Percentiles rank a stretch among this genome's conserved stretches.
Evolutionary conservation across 1,139 yeast genomes (phyloP).

Genomic region (Kurtzmaniella quercitrusa): DNA sequence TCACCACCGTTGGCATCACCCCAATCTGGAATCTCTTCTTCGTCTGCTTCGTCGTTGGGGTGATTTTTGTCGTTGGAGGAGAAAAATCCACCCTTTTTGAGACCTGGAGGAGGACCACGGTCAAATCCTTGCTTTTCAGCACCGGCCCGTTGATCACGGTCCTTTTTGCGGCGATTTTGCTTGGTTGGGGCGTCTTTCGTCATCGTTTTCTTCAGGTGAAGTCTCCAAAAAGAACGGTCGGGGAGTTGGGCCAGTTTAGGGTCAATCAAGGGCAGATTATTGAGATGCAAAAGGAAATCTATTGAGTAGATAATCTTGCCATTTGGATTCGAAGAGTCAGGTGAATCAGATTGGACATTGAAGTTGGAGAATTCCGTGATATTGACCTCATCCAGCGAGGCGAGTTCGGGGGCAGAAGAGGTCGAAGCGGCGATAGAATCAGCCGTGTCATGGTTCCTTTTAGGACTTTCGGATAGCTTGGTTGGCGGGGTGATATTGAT

Average conservation of each 20-base stretch:
- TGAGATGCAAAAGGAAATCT: slow-evolving; percentile 31
- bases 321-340: not conserved
- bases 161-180: slow-evolving; percentile 9
- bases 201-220: not conserved
- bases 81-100: not conserved
- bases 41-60: slow-evolving; percentile 36
- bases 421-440: not conserved
- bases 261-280: slow-evolving; percentile 31
- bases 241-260: slow-evolving; percentile 33
- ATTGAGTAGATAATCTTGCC: slow-evolving; percentile 24
- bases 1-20: slow-evolving; percentile 31
- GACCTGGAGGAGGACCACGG: slow-evolving; percentile 14
- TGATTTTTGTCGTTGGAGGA: slow-evolving; percentile 1
- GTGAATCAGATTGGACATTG: slow-evolving; percentile 15
- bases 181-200: slow-evolving; percentile 3
- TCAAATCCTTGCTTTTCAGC: slow-evolving; percentile 28
- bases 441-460: not conserved
- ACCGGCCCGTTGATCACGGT: slow-evolving; percentile 18
- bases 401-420: slow-evolving; percentile 9
- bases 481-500: not conserved
- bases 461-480: not conserved
- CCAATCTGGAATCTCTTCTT: slow-evolving; percentile 53
- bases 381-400: slow-evolving; percentile 9
- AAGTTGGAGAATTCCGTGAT: slow-evolving; percentile 8
- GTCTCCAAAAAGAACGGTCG: slow-evolving; percentile 40